A percentile compares a stretch with the other conserved stretches of the same genome.
These are phyloP conservation scores for Stephania cephalantha DNA, from an alignment of 164 flowering plant genomes.

Conservation along the genomic window DNA sequence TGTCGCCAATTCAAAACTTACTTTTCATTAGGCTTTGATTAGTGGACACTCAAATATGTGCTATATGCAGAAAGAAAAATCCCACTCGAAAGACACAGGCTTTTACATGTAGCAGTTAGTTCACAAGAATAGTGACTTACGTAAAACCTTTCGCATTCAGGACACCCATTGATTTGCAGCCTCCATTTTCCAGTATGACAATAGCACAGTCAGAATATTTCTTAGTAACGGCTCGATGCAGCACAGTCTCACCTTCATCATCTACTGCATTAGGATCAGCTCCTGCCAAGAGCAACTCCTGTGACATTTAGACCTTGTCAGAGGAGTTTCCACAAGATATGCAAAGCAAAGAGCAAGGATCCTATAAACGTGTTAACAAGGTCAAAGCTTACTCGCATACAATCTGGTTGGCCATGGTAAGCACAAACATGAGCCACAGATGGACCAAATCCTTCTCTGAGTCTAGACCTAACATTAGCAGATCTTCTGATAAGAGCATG, in stretches of 20 bases:
- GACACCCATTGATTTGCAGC: slow-evolving; percentile 82
- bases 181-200: slow-evolving; percentile 89
- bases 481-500: slow-evolving; percentile 62
- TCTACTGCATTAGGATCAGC: slow-evolving; percentile 98
- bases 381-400: slow-evolving; percentile 81
- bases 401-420: slow-evolving; percentile 98
- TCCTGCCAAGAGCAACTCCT: slow-evolving; percentile 92
- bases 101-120: neutral
- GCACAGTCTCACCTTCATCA: slow-evolving; percentile 96
- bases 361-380: neutral
- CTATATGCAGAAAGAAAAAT: neutral
- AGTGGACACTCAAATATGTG: neutral
- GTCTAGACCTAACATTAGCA: slow-evolving; percentile 76
- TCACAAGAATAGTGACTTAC: slow-evolving; percentile 38
- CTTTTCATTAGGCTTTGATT: no score
- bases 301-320: slow-evolving; percentile 17
- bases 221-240: slow-evolving; percentile 88
- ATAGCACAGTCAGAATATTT: slow-evolving; percentile 91
- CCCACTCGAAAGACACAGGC: neutral
- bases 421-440: slow-evolving; percentile 99
- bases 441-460: slow-evolving; percentile 91
- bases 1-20: no score
- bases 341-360: slow-evolving; percentile 4
- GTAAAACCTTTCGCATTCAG: slow-evolving; percentile 70
- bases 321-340: neutral